Conservation (phyloP, 2,329 filamentous ascomycete species). For the Dryadomyces quercivorus region DNA sequence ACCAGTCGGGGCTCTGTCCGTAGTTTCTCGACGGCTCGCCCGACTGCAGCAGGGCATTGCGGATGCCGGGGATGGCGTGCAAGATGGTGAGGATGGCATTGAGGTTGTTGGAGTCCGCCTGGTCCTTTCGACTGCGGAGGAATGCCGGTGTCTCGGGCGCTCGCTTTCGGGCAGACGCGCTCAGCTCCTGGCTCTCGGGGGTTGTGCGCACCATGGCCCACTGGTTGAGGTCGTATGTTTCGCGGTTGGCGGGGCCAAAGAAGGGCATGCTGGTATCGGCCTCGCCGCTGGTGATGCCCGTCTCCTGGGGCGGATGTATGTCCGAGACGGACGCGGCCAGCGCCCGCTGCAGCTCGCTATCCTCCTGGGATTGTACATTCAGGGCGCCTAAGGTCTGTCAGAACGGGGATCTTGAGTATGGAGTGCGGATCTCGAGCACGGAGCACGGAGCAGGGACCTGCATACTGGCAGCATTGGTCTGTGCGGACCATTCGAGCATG, state of each 20-base stretch:
- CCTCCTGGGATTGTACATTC: slow-evolving; percentile 29
- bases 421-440: too few species aligned
- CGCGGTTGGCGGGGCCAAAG: slow-evolving; percentile 48
- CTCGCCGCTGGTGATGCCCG: slow-evolving; percentile 28
- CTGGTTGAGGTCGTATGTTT: slow-evolving; percentile 39
- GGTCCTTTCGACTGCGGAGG: slow-evolving; percentile 26
- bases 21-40: slow-evolving; percentile 33
- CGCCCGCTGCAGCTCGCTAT: slow-evolving; percentile 44
- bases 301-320: slow-evolving; percentile 33
- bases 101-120: slow-evolving; percentile 26
- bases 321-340: slow-evolving; percentile 44
- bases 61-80: slow-evolving; percentile 44
- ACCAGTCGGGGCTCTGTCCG: slow-evolving; percentile 47
- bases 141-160: slow-evolving; percentile 35
- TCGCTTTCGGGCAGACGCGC: slow-evolving; percentile 32
- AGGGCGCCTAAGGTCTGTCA: slow-evolving; percentile 12
- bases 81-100: slow-evolving; percentile 45
- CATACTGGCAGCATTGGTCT: slow-evolving; percentile 14
- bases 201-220: slow-evolving; percentile 46
- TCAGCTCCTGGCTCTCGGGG: slow-evolving; percentile 22
- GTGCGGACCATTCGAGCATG: slow-evolving; percentile 34
- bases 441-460: background rate
- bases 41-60: slow-evolving; percentile 39
- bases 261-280: slow-evolving; percentile 26
- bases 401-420: background rate